phyloP scores from a whole-genome alignment of 257 asterid species.

The Plantago elongata region DNA sequence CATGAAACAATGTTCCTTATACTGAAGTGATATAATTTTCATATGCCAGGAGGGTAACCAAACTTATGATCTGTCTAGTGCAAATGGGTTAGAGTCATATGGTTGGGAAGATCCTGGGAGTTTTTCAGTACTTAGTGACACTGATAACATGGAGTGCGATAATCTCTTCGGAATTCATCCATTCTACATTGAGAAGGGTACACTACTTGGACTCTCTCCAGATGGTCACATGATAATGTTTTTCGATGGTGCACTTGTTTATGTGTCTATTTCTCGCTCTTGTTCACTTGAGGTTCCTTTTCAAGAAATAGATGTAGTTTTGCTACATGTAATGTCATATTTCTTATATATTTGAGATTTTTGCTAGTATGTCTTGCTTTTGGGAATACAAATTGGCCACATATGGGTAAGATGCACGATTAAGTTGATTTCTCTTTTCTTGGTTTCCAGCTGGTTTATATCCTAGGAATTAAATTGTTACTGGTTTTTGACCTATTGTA shows the following conservation, averaged over 20 bases:
- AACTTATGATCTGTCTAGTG: constrained; percentile 36
- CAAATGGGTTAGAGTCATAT: constrained; percentile 45
- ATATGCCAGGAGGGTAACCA: constrained; percentile 42
- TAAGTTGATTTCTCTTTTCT: too few relatives aligned
- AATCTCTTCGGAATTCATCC: constrained; percentile 80
- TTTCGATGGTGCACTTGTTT: neutral
- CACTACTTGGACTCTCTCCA: constrained; percentile 2
- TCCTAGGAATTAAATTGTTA: too few relatives aligned
- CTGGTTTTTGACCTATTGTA: too few relatives aligned
- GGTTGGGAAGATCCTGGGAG: constrained; percentile 64
- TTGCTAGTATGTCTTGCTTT: too few relatives aligned
- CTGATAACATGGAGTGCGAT: constrained; percentile 56
- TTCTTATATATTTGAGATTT: too few relatives aligned
- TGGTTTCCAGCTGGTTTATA: too few relatives aligned
- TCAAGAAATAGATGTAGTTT: too few relatives aligned
- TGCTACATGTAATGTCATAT: too few relatives aligned
- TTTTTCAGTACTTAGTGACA: constrained; percentile 27
- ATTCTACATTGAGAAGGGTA: constrained; percentile 87
- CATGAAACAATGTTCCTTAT: neutral
- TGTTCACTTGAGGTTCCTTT: too few relatives aligned
- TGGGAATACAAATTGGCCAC: too few relatives aligned
- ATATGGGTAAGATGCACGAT: too few relatives aligned
- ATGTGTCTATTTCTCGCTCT: neutral
- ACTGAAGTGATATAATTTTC: neutral
- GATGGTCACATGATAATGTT: too few relatives aligned